phyloP scores from a whole-genome alignment of 139 green algal species.

The Marvania coccoides region DNA sequence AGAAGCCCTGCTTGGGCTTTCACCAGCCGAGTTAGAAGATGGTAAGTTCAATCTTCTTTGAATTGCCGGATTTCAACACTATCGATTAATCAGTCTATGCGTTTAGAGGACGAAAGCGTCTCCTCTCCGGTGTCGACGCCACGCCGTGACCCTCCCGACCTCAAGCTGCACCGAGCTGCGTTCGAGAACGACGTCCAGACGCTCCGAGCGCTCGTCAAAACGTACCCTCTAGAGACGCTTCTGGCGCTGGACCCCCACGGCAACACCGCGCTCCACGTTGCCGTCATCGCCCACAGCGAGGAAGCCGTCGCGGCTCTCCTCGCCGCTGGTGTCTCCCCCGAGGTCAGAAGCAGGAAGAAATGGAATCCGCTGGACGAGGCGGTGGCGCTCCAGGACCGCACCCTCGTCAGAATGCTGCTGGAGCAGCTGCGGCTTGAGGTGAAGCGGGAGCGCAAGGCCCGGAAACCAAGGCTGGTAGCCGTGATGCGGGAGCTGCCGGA shows the following conservation, averaged over 20 bases:
- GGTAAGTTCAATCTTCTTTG: no score
- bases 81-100: no score
- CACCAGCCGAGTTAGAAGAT: no score
- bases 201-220: slow-evolving; percentile 16
- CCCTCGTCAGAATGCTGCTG: slow-evolving; percentile 28
- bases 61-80: no score
- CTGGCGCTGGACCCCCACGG: slow-evolving; percentile 42
- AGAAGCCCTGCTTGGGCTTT: no score
- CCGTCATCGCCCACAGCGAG: slow-evolving; percentile 30
- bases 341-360: slow-evolving; percentile 26
- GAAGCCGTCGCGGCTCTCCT: slow-evolving; percentile 33
- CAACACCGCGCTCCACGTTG: slow-evolving; percentile 67
- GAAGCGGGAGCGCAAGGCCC: slow-evolving; percentile 34
- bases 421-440: slow-evolving; percentile 3
- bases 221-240: slow-evolving; percentile 2
- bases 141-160: not conserved
- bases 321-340: slow-evolving; percentile 24
- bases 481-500: slow-evolving; percentile 47
- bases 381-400: slow-evolving; percentile 25
- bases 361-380: slow-evolving; percentile 67
- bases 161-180: slow-evolving; percentile 25
- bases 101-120: no score
- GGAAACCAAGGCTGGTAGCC: slow-evolving; percentile 40
- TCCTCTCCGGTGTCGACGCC: no score
- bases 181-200: slow-evolving; percentile 25